Base-by-base conservation (phyloP, 331 rosid species). In the Quercus phellos region DNA sequence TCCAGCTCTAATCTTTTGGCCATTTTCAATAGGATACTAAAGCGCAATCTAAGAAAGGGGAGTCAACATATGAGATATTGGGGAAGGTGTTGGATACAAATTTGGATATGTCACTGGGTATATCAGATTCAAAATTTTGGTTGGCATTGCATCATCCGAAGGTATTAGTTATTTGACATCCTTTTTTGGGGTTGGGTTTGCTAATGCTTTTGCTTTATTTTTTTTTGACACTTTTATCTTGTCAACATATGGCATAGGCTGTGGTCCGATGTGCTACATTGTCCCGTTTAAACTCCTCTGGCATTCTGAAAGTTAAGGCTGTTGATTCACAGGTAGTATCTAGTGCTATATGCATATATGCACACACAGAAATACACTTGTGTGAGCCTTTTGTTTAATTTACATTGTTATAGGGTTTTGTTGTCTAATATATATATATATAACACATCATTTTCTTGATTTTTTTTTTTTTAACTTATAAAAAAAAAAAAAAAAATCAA, bases 61-160 rank as follows among this genome's bases (percentile, higher is more conserved):
- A 85, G 55, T 88, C 92, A 2, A 61, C 68, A 26, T 78, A 82
- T 80, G 89, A 89, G 84, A 80, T 84, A 67, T 74, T 94, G 73
- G 86, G 89, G 70, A 88, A 86, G 80, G 71, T 87, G 76, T 79
- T 94, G 87, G 97, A 90, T 79, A 93, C 89, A 55, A 85, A 87
- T 81, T 69, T 63, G 79, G 94, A 85, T 74, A 75, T 74, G 50
- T 82, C 93, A 66, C 72, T 27, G 32, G 87, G 80, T 74, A 75
- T 83, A 77, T 83, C 92, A 2, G 89, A 90, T 77, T 90, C 93
- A 72, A 89, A 87, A 77, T 61, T 94, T 80, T 92, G 92, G 96
- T 90, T 94, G 60, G 90, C 86, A 83, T 83, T 94, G 85, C 88
- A 89, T 78, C 97, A 94, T 84, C 97, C 99, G 0, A 89, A 89